Evolutionary conservation across 2,329 filamentous ascomycete species (phyloP).

Genomic region (Sphaceloma murrayae): DNA sequence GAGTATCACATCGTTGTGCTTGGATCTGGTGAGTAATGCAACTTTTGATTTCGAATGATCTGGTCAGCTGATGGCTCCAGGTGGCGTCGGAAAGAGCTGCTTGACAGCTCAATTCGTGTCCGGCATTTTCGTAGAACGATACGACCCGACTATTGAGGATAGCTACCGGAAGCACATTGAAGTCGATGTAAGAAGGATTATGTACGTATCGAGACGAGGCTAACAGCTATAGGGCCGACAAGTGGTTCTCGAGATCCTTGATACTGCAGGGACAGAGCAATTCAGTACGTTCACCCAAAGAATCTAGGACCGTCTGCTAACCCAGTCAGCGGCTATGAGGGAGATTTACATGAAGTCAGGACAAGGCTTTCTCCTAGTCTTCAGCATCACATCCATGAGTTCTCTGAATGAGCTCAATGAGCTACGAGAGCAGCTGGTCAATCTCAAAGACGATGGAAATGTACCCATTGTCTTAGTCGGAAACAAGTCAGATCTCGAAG

Average conservation of each 20-base stretch:
- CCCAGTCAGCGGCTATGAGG: constrained; percentile 31
- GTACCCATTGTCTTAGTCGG: constrained; percentile 84
- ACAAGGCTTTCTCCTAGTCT: constrained; percentile 83
- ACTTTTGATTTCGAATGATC: constrained; percentile 15
- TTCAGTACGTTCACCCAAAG: constrained; percentile 58
- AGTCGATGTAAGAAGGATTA: constrained; percentile 61
- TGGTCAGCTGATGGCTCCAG: constrained; percentile 36
- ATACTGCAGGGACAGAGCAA: constrained; percentile 85
- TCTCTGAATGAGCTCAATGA: constrained; percentile 75
- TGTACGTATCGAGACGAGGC: not conserved
- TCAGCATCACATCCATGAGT: constrained; percentile 77
- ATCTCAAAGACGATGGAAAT: constrained; percentile 66
- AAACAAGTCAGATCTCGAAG: constrained; percentile 84
- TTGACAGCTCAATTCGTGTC: constrained; percentile 58
- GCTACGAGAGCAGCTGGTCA: constrained; percentile 78
- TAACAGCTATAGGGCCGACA: constrained; percentile 57
- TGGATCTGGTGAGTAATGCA: constrained; percentile 55
- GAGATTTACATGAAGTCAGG: constrained; percentile 91
- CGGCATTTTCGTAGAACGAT: constrained; percentile 29
- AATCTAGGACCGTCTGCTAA: not conserved
- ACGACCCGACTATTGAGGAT: constrained; percentile 54
- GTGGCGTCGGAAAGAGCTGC: constrained; percentile 87
- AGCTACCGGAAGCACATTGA: constrained; percentile 53
- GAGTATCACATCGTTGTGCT: constrained; percentile 78
- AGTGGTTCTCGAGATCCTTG: constrained; percentile 82